Base-by-base conservation (phyloP, 352 stramenopile species). In the Pythium vanterpoolii region DNA sequence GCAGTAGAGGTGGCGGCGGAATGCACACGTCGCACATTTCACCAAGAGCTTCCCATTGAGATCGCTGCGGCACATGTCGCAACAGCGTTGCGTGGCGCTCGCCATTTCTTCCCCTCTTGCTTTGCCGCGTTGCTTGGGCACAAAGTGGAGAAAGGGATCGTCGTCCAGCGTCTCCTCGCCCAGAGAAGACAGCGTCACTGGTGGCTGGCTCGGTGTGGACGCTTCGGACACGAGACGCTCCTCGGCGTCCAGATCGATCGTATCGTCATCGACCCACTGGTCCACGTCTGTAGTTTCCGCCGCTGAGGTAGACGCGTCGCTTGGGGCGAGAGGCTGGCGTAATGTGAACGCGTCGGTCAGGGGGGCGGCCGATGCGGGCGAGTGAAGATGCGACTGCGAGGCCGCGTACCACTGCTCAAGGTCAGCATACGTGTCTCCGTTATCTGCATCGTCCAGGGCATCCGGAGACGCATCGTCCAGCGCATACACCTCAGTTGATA, bases 1-100 rank as follows among this genome's bases (percentile, higher is more conserved):
- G 48, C 81, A 91, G 53, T 88, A 91, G 14, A 89, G 55, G 52
- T 89, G 81, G 23, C 77, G 77, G 0, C 71, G 63, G 49, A 89
- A 88, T 3, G 65, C 47, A 48, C 81, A 91, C 16, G 42, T 57
- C 7, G 60, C 54, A 26, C 81, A 91, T 7, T 51, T 59, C 3
- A 82, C 72, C 34, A 91, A 68, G 44, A 91, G 64, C 50, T 88
- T 89, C 9, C 72, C 56, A 45, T 91, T 88, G 39, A 88, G 40
- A 38, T 89, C 79, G 50, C 81, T 91, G 40, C 73, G 79, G 56
- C 81, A 91, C 5, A 57, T 65, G 33, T 73, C 62, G 14, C 81
- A 90, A 43, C 58, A 67, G 46, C 52, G 52, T 26, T 40, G 28
- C 1, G 9, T 5, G 18, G 52, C 38, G 1, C n/a, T 14, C 14